Conservation (phyloP, 78 protist species). For the Dictyostelium brefeldianum region DNA sequence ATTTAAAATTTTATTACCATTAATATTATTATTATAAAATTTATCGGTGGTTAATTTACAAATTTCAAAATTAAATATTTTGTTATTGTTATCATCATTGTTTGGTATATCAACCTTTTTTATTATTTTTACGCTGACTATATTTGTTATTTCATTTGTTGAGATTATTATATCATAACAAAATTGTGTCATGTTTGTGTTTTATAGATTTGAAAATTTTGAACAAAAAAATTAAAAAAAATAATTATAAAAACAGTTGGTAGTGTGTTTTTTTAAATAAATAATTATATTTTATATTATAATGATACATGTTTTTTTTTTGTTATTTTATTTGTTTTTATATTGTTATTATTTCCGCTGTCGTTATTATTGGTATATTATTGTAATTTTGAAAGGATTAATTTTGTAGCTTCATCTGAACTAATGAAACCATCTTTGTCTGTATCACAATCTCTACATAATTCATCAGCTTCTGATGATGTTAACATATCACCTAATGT, state of each 20-base stretch:
- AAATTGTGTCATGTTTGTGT: not conserved
- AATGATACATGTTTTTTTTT: not conserved
- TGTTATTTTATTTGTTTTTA: not conserved
- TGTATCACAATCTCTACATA: slow-evolving; percentile 40
- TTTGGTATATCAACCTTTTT: not conserved
- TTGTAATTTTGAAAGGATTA: slow-evolving; percentile 45
- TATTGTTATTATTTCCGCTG: not conserved
- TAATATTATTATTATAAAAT: not conserved
- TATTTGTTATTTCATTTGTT: not conserved
- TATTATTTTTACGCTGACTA: not conserved
- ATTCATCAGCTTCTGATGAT: slow-evolving; percentile 28
- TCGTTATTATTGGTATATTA: not conserved
- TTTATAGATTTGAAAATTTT: too few relatives aligned
- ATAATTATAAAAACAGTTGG: too few relatives aligned
- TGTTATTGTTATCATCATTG: not conserved
- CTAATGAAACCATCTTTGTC: slow-evolving; percentile 52
- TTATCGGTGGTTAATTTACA: not conserved
- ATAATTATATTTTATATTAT: not conserved
- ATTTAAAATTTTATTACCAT: not conserved
- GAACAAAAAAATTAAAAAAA: too few relatives aligned
- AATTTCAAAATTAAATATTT: not conserved
- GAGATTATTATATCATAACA: slow-evolving; percentile 2
- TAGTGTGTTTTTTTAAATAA: not conserved
- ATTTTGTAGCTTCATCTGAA: slow-evolving; percentile 57
- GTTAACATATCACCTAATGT: slow-evolving; percentile 37